These are phyloP conservation scores for Chaetomium cochliodes DNA, from an alignment of 495 filamentous ascomycete genomes.

Conservation along the genomic window DNA sequence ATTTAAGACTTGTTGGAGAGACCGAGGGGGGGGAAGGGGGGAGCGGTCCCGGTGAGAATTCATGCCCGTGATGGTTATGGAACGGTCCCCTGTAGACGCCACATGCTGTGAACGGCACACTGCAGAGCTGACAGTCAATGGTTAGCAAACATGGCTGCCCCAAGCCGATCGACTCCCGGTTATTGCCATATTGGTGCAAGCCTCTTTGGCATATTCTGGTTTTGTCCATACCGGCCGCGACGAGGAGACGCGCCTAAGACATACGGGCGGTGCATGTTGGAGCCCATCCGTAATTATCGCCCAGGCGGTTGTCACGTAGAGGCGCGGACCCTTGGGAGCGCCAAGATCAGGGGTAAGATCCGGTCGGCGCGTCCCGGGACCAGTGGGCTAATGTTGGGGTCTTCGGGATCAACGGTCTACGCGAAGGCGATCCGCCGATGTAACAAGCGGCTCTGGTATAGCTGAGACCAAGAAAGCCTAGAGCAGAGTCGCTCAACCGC, in stretches of 20 bases:
- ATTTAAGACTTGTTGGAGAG: slow-evolving; percentile 13
- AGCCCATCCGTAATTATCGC: slow-evolving; percentile 2
- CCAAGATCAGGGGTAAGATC: slow-evolving; percentile 3
- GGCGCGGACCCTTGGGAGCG: not conserved
- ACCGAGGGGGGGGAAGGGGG: not conserved
- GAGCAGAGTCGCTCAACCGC: slow-evolving; percentile 19
- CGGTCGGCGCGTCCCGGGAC: not conserved
- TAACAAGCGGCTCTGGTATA: slow-evolving; percentile 13
- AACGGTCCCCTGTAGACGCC: slow-evolving; percentile 16
- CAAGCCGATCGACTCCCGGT: slow-evolving; percentile 16
- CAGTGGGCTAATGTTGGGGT: not conserved
- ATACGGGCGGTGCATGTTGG: not conserved
- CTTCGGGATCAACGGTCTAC: not conserved
- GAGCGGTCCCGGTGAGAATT: not conserved
- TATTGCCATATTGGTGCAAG: slow-evolving; percentile 10
- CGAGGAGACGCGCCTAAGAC: not conserved
- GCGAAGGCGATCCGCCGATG: slow-evolving; percentile 5
- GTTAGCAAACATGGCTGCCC: slow-evolving; percentile 11
- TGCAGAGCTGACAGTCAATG: slow-evolving; percentile 16
- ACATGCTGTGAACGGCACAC: slow-evolving; percentile 23
- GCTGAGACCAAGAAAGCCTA: slow-evolving; percentile 18
- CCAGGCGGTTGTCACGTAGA: slow-evolving; percentile 2
- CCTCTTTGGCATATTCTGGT: not conserved
- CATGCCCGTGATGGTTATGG: slow-evolving; percentile 12
- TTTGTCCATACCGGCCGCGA: not conserved